Percentiles rank a stretch among this genome's conserved stretches.
Evolutionary conservation across 371 early-diverging fungal species (phyloP).

Genomic region (Encephalitozoon cuniculi): DNA sequence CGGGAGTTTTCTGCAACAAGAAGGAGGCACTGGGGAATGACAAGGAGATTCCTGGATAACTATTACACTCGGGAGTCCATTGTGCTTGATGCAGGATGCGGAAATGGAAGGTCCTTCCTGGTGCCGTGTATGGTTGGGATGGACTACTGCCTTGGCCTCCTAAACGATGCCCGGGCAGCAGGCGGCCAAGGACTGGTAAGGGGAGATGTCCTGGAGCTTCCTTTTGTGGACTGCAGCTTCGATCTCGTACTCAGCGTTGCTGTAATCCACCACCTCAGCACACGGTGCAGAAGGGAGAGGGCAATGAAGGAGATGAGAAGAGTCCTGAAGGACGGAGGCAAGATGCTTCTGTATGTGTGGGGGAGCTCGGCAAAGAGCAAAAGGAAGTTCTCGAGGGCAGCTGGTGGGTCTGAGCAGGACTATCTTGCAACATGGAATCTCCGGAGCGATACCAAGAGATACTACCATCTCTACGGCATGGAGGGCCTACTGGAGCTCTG

Average conservation of each 20-base stretch:
- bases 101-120: conserved; percentile 58
- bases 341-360: conserved; percentile 58
- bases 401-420: conserved; percentile 10
- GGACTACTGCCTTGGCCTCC: conserved; percentile 46
- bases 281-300: conserved; percentile 42
- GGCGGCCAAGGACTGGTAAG: conserved; percentile 20
- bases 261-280: conserved; percentile 59
- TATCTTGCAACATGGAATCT: conserved; percentile 56
- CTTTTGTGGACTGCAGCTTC: conserved; percentile 40
- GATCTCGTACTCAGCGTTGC: conserved; percentile 57
- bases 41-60: conserved; percentile 39
- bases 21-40: conserved; percentile 54
- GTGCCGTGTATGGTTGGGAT: conserved; percentile 41
- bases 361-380: conserved; percentile 36
- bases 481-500: conserved; percentile 35
- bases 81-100: conserved; percentile 58
- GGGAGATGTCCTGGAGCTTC: conserved; percentile 37
- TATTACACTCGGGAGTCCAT: conserved; percentile 21
- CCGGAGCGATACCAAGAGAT: conserved; percentile 41
- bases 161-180: conserved; percentile 10
- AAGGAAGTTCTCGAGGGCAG: conserved; percentile 39
- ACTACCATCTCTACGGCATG: conserved; percentile 53
- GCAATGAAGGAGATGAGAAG: conserved; percentile 42
- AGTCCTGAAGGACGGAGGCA: conserved; percentile 43
- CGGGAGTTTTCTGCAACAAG: conserved; percentile 53